Evolutionary conservation across 352 stramenopile species (phyloP).

Genomic region (Thraustotheca clavata): DNA sequence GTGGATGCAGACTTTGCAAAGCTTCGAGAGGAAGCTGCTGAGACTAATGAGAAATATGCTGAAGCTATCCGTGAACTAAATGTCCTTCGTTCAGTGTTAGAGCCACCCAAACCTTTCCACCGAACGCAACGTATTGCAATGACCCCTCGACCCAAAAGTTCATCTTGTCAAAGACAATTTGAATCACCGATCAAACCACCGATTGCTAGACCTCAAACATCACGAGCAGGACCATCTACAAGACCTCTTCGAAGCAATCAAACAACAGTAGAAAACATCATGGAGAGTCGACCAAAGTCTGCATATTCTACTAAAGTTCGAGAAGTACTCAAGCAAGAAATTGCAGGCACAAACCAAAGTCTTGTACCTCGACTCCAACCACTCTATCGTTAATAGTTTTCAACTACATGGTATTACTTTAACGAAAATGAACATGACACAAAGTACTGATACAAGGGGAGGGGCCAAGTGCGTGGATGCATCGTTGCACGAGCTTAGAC

Average conservation of each 20-base stretch:
- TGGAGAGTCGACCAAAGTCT: not conserved
- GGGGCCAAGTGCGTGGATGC: not conserved
- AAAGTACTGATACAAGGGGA: constrained; percentile 23
- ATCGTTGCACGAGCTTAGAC: constrained; percentile 1
- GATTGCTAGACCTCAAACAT: not conserved
- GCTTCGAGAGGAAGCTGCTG: constrained; percentile 35
- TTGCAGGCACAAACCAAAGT: constrained; percentile 23
- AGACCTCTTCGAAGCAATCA: not conserved
- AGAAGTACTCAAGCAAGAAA: not conserved
- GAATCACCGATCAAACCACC: not conserved
- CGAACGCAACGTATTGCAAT: constrained; percentile 37
- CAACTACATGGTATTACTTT: not conserved
- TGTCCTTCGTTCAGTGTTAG: constrained; percentile 30
- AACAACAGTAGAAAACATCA: not conserved
- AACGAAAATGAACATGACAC: not conserved
- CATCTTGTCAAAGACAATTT: not conserved
- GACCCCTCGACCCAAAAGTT: not conserved
- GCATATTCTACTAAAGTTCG: not conserved
- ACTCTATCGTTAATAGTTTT: constrained; percentile 13
- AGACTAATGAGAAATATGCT: constrained; percentile 26
- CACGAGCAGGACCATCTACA: not conserved
- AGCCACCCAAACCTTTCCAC: constrained; percentile 35
- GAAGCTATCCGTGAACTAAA: constrained; percentile 33
- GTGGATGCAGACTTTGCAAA: constrained; percentile 37
- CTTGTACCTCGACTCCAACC: constrained; percentile 6